Evolutionary conservation across 1,139 yeast genomes (phyloP).

Genomic region (Lizanozyma gosingica): DNA sequence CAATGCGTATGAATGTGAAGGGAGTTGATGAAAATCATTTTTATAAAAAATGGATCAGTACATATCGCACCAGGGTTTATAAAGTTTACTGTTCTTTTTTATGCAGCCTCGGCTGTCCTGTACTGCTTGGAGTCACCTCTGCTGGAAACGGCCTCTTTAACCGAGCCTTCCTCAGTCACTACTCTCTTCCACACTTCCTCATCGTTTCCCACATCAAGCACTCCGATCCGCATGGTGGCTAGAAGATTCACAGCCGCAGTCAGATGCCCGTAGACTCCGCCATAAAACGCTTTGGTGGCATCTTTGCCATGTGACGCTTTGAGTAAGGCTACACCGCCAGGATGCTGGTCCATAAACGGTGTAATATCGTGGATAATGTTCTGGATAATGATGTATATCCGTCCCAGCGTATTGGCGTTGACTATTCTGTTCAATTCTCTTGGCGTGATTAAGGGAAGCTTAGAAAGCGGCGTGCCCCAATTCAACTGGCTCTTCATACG

Average conservation of each 20-base stretch:
- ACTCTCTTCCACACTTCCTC: conserved; percentile 71
- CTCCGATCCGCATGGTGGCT: conserved; percentile 72
- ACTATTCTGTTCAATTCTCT: conserved; percentile 41
- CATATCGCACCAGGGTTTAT: too few relatives aligned
- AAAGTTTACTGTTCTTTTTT: too few relatives aligned
- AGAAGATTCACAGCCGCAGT: conserved; percentile 64
- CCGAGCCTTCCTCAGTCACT: conserved; percentile 33
- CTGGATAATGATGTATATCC: conserved; percentile 36
- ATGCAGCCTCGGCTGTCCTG: conserved; percentile 40
- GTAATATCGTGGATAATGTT: conserved; percentile 67
- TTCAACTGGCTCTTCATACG: conserved; percentile 51
- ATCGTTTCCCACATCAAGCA: conserved; percentile 70
- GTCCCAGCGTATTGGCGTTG: conserved; percentile 11
- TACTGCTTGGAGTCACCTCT: conserved; percentile 18
- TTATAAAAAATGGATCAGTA: too few relatives aligned
- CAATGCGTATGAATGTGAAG: too few relatives aligned
- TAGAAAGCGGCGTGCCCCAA: conserved; percentile 73
- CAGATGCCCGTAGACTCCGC: conserved; percentile 69
- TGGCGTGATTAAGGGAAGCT: conserved; percentile 44
- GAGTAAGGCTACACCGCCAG: conserved; percentile 58
- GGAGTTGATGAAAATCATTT: too few relatives aligned
- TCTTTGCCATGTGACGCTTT: conserved; percentile 61
- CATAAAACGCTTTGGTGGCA: conserved; percentile 64
- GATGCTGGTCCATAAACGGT: conserved; percentile 65
- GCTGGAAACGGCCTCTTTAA: conserved; percentile 15